phyloP scores from a whole-genome alignment of 805 yeast genomes.

The Metschnikowia amazonensis region DNA sequence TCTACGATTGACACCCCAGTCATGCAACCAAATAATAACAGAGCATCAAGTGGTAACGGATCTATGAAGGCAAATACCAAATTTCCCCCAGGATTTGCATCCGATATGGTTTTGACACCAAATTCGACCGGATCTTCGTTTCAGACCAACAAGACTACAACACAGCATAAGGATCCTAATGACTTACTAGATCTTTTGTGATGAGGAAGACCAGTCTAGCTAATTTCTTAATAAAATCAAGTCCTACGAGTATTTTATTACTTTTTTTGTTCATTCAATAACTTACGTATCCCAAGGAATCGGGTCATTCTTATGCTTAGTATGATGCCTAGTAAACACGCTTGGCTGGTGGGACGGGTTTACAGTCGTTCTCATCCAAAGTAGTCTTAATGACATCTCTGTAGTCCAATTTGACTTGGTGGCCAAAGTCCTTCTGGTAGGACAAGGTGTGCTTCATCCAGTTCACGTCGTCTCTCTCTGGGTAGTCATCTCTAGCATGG shows the following conservation, averaged over 20 bases:
- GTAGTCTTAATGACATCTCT: constrained; percentile 81
- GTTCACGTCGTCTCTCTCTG: constrained; percentile 89
- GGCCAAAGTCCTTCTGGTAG: constrained; percentile 77
- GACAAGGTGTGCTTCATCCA: constrained; percentile 98
- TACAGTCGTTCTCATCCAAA: constrained; percentile 87
- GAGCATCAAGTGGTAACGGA: background rate
- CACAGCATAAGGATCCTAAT: background rate
- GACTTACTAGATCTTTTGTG: constrained; percentile 2
- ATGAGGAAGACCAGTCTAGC: background rate
- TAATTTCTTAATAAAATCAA: background rate
- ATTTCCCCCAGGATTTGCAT: constrained; percentile 34
- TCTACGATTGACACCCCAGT: background rate
- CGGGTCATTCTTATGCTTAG: constrained; percentile 1
- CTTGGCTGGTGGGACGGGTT: constrained; percentile 93
- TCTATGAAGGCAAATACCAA: constrained; percentile 7
- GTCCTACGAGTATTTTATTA: background rate
- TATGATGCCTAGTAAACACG: constrained; percentile 69
- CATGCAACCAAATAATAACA: background rate
- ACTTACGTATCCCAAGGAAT: background rate
- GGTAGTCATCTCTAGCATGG: constrained; percentile 97
- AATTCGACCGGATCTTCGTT: constrained; percentile 12
- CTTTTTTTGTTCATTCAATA: background rate
- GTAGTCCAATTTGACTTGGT: constrained; percentile 69
- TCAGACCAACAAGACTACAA: background rate
- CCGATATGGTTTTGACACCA: constrained; percentile 27